Evolutionary conservation across 2,329 filamentous ascomycete species (phyloP), one percentile per base, ranked within the genome.

Genomic region (Parastagonospora nodorum): DNA sequence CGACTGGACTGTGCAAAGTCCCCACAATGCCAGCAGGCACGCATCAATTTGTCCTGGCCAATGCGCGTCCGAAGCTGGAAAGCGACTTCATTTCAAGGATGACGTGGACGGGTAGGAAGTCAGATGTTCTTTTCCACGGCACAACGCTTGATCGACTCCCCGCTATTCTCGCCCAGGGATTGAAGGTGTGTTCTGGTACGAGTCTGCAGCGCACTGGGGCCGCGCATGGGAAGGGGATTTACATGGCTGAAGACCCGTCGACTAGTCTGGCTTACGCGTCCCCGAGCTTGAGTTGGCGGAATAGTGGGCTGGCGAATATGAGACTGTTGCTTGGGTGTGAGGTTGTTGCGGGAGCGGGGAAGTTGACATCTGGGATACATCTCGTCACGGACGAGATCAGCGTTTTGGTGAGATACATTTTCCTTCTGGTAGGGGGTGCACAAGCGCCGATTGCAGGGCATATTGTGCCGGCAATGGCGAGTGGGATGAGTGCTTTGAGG

Each of bases 371-470:
- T 2, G 65, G 64, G 1, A 64, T 71, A 14, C 61, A 69, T 54
- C 58, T 71, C 9, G 47, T 72, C 8, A 57, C 51, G 12, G 68
- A 73, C 43, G 54, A 55, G 38, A 50, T 42, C 31, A 61, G 37
- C 27, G 61, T 72, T 2, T 69, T 73, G 63, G 67, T 73, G n/a
- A 54, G 70, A 29, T 73, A 72, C 58, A 27, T 73, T 2, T 64
- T 72, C 46, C 40, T 72, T 42, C 56, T 71, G 31, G 33, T 50
- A 19, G 47, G 27, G 14, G 33, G 33, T 14, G 51, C 59, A 15
- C 42, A 19, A 31, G 35, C 58, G 38, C 69, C 68, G 45, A 57
- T 53, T 35, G 62, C 62, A 33, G 54, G 50, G 8, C 53, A 61
- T 42, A 37, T 64, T 11, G 54, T 57, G 31, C 55, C 61, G 14